Evolutionary conservation across 768 basidiomycete genomes (phyloP), one percentile per base, ranked within the genome.

Genomic region (Suillus occidentalis): DNA sequence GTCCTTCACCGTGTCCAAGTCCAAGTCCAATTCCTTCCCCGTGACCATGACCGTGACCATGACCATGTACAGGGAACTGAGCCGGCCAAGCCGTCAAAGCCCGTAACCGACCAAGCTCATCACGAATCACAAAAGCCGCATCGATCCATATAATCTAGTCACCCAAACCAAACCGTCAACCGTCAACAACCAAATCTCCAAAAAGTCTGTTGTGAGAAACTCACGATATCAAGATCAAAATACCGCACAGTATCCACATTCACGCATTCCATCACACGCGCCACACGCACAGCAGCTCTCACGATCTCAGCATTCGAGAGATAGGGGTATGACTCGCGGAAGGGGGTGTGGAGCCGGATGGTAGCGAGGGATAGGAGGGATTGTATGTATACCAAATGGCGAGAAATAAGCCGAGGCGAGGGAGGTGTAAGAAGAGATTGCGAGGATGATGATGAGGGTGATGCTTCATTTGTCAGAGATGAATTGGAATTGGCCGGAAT

Each of bases 61-160:
- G n/a, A n/a, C n/a, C n/a, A n/a, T n/a, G n/a, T n/a, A 31, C n/a
- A 20, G 42, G 12, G 28, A 47, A 31, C 22, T 22, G 52, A 20
- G 56, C 16, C 5, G 62, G 42, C 63, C 63, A 66, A n/a, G 28
- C 52, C 0, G 60, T 53, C 28, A 63, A 3, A 6, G 63, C 66
- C 16, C 65, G 74, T 12, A 74, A 62, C n/a, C 67, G 62, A 14
- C 66, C 56, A 0, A 76, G 20, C 12, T 74, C 71, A 0, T 71
- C 68, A 36, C 74, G 69, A 13, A 77, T 31, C 1, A 63, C 56
- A 31, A 73, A 67, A 43, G 68, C 72, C 37, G 69, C 36, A 0
- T 45, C 63, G 1, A 69, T 72, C 76, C 75, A 76, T 36, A 72
- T 68, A 9, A 65, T 61, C 75, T 76, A 22, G 37, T 34, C 6